phyloP scores from a whole-genome alignment of 2,329 filamentous ascomycete genomes.

The Xylariaceae sp. region DNA sequence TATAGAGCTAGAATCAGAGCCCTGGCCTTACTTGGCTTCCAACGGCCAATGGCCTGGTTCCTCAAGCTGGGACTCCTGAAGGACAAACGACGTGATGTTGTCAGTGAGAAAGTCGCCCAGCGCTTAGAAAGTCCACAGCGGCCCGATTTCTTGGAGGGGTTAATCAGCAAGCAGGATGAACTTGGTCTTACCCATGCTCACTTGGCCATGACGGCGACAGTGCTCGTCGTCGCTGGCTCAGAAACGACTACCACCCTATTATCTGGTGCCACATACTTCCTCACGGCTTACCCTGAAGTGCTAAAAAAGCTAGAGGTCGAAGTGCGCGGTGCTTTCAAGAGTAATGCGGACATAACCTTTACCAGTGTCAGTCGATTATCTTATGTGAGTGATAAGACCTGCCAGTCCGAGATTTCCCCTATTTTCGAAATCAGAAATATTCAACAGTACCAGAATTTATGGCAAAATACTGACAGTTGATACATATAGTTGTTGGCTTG shows the following conservation, averaged over 20 bases:
- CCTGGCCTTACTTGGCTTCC: slow-evolving; percentile 12
- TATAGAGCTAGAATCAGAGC: slow-evolving; percentile 13
- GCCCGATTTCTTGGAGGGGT: slow-evolving; percentile 31
- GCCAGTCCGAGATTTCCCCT: neutral
- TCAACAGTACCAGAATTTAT: neutral
- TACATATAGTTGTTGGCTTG: slow-evolving; percentile 34
- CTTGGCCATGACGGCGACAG: slow-evolving; percentile 20
- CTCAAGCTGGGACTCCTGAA: slow-evolving; percentile 1
- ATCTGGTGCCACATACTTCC: slow-evolving; percentile 35
- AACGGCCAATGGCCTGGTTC: slow-evolving; percentile 2
- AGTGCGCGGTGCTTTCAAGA: slow-evolving; percentile 35
- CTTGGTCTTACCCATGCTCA: slow-evolving; percentile 14
- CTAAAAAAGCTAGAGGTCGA: slow-evolving; percentile 34
- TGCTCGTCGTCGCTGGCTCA: slow-evolving; percentile 41
- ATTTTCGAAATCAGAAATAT: neutral
- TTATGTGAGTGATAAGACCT: slow-evolving; percentile 26
- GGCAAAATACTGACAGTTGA: neutral
- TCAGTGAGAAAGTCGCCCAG: slow-evolving; percentile 23
- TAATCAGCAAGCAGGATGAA: slow-evolving; percentile 30
- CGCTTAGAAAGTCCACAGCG: slow-evolving; percentile 27
- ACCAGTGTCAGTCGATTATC: slow-evolving; percentile 29
- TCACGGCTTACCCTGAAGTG: slow-evolving; percentile 34
- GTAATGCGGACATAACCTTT: slow-evolving; percentile 37
- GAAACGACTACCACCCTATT: slow-evolving; percentile 47
- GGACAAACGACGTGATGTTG: slow-evolving; percentile 17